These are phyloP conservation scores for Beauveria medogensis DNA, from an alignment of 2,329 filamentous ascomycete species.

Conservation along the genomic window DNA sequence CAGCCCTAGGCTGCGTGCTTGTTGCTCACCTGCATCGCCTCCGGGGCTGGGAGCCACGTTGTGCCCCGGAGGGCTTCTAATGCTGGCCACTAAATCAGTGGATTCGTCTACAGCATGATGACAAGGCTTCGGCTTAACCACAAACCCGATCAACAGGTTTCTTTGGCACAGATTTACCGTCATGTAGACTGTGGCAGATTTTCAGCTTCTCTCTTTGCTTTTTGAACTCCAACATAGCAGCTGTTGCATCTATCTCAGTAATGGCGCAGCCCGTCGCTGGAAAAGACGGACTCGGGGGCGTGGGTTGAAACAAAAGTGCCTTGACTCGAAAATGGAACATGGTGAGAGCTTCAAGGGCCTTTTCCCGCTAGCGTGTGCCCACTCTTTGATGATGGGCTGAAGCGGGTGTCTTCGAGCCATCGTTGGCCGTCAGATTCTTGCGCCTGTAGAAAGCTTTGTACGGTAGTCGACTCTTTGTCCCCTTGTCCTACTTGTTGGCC, in stretches of 20 bases:
- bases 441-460: not conserved
- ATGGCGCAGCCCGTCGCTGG: too few relatives aligned
- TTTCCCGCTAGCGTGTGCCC: conserved; percentile 7
- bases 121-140: not conserved
- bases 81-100: not conserved
- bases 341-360: conserved; percentile 7
- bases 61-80: not conserved
- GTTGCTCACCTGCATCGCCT: not conserved
- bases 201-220: too few relatives aligned
- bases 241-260: too few relatives aligned
- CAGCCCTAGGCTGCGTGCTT: not conserved
- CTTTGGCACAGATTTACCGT: not conserved
- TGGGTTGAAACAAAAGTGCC: too few relatives aligned
- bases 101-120: not conserved
- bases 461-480: not conserved
- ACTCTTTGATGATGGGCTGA: not conserved
- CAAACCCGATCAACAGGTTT: not conserved
- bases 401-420: not conserved
- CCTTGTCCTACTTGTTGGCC: not conserved
- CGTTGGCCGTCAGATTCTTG: not conserved
- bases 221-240: too few relatives aligned
- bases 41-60: not conserved
- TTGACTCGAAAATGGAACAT: not conserved
- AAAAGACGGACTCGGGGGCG: too few relatives aligned
- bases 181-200: not conserved